phyloP scores from a whole-genome alignment of 2,329 filamentous ascomycete species.

The Diaporthe velutina region DNA sequence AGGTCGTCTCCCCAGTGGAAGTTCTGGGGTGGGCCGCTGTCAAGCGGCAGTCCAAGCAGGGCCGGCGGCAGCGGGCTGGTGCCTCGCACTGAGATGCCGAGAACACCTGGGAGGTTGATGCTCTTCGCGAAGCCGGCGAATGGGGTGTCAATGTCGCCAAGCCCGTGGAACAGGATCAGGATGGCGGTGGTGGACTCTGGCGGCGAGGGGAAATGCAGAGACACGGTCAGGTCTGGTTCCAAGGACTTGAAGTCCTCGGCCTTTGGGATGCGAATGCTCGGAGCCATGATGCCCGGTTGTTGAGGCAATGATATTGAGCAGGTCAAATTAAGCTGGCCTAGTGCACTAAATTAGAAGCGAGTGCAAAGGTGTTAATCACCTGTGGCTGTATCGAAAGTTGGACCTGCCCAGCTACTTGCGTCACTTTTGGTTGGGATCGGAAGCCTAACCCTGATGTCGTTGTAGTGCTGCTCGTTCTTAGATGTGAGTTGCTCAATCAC shows the following conservation, averaged over 20 bases:
- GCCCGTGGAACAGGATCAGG: constrained; percentile 85
- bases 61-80: constrained; percentile 77
- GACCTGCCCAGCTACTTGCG: constrained; percentile 13
- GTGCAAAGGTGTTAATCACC: not conserved
- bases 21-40: constrained; percentile 47
- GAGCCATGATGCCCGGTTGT: constrained; percentile 51
- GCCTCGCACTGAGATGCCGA: constrained; percentile 80
- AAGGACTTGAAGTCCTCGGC: constrained; percentile 63
- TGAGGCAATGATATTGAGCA: not conserved
- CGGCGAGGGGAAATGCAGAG: constrained; percentile 63
- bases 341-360: not conserved
- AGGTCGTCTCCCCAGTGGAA: constrained; percentile 80
- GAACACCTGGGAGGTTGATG: constrained; percentile 81
- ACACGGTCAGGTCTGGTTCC: constrained; percentile 55
- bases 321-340: not conserved
- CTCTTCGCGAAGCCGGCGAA: constrained; percentile 78
- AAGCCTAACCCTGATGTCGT: constrained; percentile 24
- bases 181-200: constrained; percentile 78
- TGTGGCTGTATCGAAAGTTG: not conserved
- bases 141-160: constrained; percentile 79
- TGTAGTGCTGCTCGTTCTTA: not conserved
- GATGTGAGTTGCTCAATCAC: not conserved
- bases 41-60: constrained; percentile 62
- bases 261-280: constrained; percentile 61
- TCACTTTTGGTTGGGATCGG: not conserved